Base-by-base conservation (phyloP, 768 basidiomycete species). In the Lactarius hatsudake region DNA sequence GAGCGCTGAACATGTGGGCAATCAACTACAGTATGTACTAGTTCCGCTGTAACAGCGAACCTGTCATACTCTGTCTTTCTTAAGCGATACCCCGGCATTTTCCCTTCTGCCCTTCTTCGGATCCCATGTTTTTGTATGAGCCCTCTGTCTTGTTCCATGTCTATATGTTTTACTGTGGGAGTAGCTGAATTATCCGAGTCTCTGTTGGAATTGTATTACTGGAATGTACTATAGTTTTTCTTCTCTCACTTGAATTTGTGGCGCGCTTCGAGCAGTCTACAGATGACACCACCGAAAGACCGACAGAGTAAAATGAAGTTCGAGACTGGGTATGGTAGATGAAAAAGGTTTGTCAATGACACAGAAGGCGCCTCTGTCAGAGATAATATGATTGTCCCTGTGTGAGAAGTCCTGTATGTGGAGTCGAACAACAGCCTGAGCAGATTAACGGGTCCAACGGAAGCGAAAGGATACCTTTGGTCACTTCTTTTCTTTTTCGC, bases 11-110 rank as follows among this genome's bases (percentile, higher is more conserved):
- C 23, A 26, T 23, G 23, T 51, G 23, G 23, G 48, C 48, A 51
- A 12, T 51, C 48, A 51, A 26, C 23, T 20, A 23, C 12, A 26
- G 56, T 17, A 18, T 8, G 9, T 32, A 32, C 30, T 56, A 15
- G 28, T 34, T 20, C 34, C 56, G 56, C 34, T 32, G 30, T 53
- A 53, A 53, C 13, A 26, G 23, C 51, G 51, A 28, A 53, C 51
- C 26, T 53, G 23, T 12, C 51, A 53, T 58, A 7, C 40, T 40
- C n/a, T 40, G 15, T 61, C 9, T 66, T 36, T 66, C 58, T 12
- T 57, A 51, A 51, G 26, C 36, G 61, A 5, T 45, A 53, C 51
- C 26, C 12, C 26, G 26, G 51, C 5, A 2, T 30, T 55, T 15
- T n/a, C 48, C 23, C n/a, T 28, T 30, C 48, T 48, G 15, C 12